phyloP scores from a whole-genome alignment of 257 asterid species.

The Misopates orontium region DNA sequence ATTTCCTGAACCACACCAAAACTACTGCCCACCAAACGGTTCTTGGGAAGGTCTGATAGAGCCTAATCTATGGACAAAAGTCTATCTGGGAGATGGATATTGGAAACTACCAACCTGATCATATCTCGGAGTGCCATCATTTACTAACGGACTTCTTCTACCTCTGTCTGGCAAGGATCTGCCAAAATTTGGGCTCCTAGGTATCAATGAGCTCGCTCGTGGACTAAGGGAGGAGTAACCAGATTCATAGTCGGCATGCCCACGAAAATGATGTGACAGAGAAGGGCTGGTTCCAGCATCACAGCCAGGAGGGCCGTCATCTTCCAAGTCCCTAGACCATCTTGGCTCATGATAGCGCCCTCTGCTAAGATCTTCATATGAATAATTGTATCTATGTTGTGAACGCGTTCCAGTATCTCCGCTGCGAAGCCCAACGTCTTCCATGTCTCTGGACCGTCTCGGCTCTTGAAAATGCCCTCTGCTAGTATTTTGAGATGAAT shows the following conservation, averaged over 20 bases:
- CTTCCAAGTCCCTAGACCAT: slow-evolving; percentile 51
- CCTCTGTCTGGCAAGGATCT: slow-evolving; percentile 67
- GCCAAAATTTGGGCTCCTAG: slow-evolving; percentile 57
- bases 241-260: slow-evolving; percentile 50
- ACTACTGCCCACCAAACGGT: neutral
- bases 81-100: slow-evolving; percentile 51
- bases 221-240: slow-evolving; percentile 38
- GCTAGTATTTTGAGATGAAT: slow-evolving; percentile 9
- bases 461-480: slow-evolving; percentile 9
- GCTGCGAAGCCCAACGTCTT: too few relatives aligned
- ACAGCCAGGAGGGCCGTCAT: slow-evolving; percentile 82
- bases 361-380: slow-evolving; percentile 32
- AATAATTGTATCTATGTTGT: slow-evolving; percentile 29
- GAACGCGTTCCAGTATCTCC: slow-evolving; percentile 16
- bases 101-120: slow-evolving; percentile 40
- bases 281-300: slow-evolving; percentile 66
- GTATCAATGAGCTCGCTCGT: slow-evolving; percentile 34
- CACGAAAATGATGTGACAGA: slow-evolving; percentile 41
- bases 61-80: neutral
- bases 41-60: neutral
- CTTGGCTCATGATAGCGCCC: slow-evolving; percentile 30
- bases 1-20: too few relatives aligned
- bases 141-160: slow-evolving; percentile 48
- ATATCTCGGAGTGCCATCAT: slow-evolving; percentile 39
- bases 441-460: neutral